phyloP scores from a whole-genome alignment of 345 rosid species.

The Arabis hirsuta region DNA sequence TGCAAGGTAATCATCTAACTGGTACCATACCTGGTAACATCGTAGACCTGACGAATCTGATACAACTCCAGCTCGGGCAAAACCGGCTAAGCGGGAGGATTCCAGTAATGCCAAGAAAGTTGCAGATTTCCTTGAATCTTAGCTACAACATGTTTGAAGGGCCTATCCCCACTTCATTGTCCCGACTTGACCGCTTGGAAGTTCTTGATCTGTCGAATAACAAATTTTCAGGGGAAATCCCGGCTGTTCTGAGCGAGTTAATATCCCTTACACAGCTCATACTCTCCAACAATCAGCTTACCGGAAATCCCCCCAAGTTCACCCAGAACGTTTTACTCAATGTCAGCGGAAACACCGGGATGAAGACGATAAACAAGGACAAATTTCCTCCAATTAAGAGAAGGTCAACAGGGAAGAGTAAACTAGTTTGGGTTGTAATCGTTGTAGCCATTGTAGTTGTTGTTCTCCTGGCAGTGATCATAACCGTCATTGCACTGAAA shows the following conservation, averaged over 20 bases:
- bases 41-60: slow-evolving; percentile 39
- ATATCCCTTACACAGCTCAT: slow-evolving; percentile 52
- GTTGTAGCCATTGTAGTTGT: slow-evolving; percentile 48
- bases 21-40: slow-evolving; percentile 64
- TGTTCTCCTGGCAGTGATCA: slow-evolving; percentile 42
- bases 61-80: slow-evolving; percentile 76
- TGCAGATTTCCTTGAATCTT: slow-evolving; percentile 80
- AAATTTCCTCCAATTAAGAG: neutral
- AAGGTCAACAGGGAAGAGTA: slow-evolving; percentile 27
- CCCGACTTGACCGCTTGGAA: slow-evolving; percentile 53
- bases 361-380: slow-evolving; percentile 5
- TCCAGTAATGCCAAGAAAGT: slow-evolving; percentile 57
- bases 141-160: slow-evolving; percentile 69
- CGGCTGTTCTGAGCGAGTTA: slow-evolving; percentile 37
- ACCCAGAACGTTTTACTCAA: slow-evolving; percentile 21
- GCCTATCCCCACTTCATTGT: slow-evolving; percentile 48
- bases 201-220: slow-evolving; percentile 80
- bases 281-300: slow-evolving; percentile 65
- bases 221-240: slow-evolving; percentile 57
- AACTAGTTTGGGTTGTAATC: slow-evolving; percentile 43
- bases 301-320: slow-evolving; percentile 56
- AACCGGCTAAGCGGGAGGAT: slow-evolving; percentile 61
- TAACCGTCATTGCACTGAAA: slow-evolving; percentile 37
- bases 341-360: slow-evolving; percentile 51
- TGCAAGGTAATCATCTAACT: slow-evolving; percentile 60